Evolutionary conservation across 495 filamentous ascomycete species (phyloP).

Genomic region (Penicillium ochrochloron): DNA sequence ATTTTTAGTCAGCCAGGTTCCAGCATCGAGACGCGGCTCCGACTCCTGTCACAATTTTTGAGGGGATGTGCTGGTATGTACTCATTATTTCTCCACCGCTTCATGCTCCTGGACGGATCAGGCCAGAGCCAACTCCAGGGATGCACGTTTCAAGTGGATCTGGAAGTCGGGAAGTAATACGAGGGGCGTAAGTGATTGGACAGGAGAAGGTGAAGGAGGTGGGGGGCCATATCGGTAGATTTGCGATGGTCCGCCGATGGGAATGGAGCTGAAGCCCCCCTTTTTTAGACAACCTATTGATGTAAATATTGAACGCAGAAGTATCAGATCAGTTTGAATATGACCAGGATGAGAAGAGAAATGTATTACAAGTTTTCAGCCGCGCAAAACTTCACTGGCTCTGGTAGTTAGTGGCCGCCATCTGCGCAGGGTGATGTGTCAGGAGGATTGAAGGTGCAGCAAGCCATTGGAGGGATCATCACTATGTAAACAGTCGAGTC

Average conservation of each 20-base stretch:
- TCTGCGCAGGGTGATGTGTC: neutral
- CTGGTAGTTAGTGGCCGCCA: neutral
- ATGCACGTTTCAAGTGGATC: slow-evolving; percentile 15
- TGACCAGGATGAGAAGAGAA: neutral
- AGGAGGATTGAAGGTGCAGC: slow-evolving; percentile 11
- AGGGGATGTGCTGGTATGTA: slow-evolving; percentile 7
- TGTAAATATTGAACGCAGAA: neutral
- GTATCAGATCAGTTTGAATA: neutral
- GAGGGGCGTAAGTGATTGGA: slow-evolving; percentile 8
- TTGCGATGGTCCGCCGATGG: slow-evolving; percentile 8
- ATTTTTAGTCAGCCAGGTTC: slow-evolving; percentile 11
- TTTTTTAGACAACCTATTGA: neutral
- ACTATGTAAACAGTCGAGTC: slow-evolving; percentile 13
- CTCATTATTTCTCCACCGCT: neutral
- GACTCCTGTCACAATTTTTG: neutral
- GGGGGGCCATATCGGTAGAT: slow-evolving; percentile 17
- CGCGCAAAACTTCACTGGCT: neutral
- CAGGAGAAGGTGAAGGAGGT: slow-evolving; percentile 5
- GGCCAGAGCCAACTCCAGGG: slow-evolving; percentile 8
- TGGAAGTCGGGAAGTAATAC: slow-evolving; percentile 17
- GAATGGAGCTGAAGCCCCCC: slow-evolving; percentile 2
- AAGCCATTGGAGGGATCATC: slow-evolving; percentile 22
- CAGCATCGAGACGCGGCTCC: slow-evolving; percentile 4
- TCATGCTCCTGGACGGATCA: neutral
- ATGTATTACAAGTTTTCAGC: neutral